Evolutionary conservation across 1,284 basidiomycete species (phyloP), one percentile per base, ranked within the genome.

Genomic region (Rhodotorula sp.): DNA sequence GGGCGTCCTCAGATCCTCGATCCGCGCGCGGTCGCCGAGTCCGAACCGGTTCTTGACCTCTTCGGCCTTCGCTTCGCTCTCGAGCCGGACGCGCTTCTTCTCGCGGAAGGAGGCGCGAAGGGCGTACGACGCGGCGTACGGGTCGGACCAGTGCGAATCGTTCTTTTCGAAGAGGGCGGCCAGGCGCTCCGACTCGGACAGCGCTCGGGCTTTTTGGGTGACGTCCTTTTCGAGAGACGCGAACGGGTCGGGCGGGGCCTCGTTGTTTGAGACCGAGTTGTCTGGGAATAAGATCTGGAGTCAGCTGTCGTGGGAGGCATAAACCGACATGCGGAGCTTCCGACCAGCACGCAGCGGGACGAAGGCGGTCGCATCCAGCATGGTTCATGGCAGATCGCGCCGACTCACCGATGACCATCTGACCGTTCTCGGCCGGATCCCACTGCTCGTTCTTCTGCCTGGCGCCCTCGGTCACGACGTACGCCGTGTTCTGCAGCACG

Each of bases 371-470:
- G 38, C 38, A 12, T 43, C 38, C 38, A 10, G 38, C 38, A 43
- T 43, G 38, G 2, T 43, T 43, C 10, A 43, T 43, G 12, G 38
- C 38, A 10, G 38, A 14, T 43, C 38, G 38, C 12, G 38, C 38
- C 43, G 69, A 60, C 86, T 73, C 79, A 90, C 93, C 91, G 47
- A 94, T 84, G n/a, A 91, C 91, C 77, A 87, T 92, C 0, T 93
- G 93, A 6, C 95, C 95, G 70, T 97, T 90, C 81, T 97, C 93
- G 77, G 89, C 93, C 0, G 95, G 93, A 2, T 67, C 86, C 97
- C 95, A 98, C 48, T 97, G 93, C 78, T 94, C 90, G 60, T 92
- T 88, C 81, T 99, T 94, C 81, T 91, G 89, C 69, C 89, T 85
- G 16, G 94, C 95, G 12, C 97, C 97, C 38, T 89, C 89, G 5